A percentile compares a stretch with the other conserved stretches of the same genome.
These are phyloP conservation scores for Astrephomene gubernaculifera DNA, from an alignment of 139 green algal genomes.

Conservation along the genomic window DNA sequence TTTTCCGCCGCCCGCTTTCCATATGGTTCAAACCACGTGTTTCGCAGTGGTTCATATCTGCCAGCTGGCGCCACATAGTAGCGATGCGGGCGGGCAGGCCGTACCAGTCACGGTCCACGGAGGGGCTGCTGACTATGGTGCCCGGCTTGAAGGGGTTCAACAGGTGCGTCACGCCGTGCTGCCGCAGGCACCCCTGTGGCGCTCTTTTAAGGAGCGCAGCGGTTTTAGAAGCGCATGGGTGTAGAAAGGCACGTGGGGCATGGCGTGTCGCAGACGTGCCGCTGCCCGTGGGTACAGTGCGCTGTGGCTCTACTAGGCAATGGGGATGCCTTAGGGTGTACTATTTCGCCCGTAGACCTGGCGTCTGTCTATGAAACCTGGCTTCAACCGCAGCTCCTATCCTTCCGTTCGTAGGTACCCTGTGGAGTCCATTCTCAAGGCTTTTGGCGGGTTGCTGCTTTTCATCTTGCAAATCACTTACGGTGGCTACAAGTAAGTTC, in stretches of 20 bases:
- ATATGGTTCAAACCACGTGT: neutral
- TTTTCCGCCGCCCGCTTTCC: neutral
- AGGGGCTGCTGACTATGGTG: conserved; percentile 34
- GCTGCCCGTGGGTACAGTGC: too few relatives aligned
- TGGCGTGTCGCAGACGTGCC: too few relatives aligned
- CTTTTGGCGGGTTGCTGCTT: conserved; percentile 21
- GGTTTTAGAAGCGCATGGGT: too few relatives aligned
- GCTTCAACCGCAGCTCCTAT: neutral
- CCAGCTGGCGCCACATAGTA: conserved; percentile 9
- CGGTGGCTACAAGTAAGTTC: conserved; percentile 32
- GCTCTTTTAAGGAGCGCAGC: too few relatives aligned
- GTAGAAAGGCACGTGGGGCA: too few relatives aligned
- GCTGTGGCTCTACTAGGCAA: too few relatives aligned
- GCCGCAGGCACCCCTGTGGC: too few relatives aligned
- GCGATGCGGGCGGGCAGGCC: neutral
- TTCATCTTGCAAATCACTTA: conserved; percentile 43
- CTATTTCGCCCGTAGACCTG: too few relatives aligned
- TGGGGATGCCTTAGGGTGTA: too few relatives aligned
- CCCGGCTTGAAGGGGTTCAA: conserved; percentile 5
- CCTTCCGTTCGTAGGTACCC: conserved; percentile 17
- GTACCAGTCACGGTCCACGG: neutral
- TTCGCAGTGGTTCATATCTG: conserved; percentile 27
- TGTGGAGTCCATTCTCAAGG: conserved; percentile 32
- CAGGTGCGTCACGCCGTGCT: conserved; percentile 7
- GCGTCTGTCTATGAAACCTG: too few relatives aligned